A percentile compares a stretch with the other conserved stretches of the same genome.
These are phyloP conservation scores for Ceratobasidium sp. DNA, from an alignment of 1,284 basidiomycete genomes.

Conservation along the genomic window DNA sequence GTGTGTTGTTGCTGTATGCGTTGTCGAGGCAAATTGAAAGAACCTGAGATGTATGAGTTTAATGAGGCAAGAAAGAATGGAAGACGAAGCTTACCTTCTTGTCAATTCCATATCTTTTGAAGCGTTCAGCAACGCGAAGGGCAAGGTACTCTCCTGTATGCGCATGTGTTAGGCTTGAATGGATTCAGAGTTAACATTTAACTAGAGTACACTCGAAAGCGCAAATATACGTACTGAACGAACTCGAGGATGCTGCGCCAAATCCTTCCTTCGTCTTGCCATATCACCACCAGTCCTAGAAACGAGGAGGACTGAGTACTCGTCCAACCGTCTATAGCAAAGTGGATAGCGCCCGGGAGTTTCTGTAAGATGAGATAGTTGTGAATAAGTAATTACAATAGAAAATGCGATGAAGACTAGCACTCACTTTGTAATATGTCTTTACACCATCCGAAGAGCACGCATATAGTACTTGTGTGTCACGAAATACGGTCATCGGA, in stretches of 20 bases:
- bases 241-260: constrained; percentile 10
- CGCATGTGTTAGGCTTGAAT: constrained; percentile 15
- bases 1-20: constrained; percentile 10
- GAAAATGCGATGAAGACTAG: not conserved
- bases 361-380: not conserved
- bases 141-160: constrained; percentile 20
- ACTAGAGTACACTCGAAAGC: not conserved
- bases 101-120: constrained; percentile 20
- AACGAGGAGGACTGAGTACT: not conserved
- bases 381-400: not conserved
- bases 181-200: not conserved
- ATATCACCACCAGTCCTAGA: not conserved
- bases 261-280: not conserved
- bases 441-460: not conserved
- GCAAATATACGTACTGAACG: constrained; percentile 4
- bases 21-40: constrained; percentile 18
- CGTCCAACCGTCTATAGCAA: constrained; percentile 26
- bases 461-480: not conserved
- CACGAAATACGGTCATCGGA: not conserved
- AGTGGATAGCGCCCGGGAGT: not conserved
- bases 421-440: not conserved
- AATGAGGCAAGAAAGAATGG: not conserved
- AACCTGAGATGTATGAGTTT: not conserved
- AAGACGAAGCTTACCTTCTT: constrained; percentile 3
- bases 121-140: not conserved